Evolutionary conservation across 352 stramenopile genomes (phyloP).

Genomic region (Pythium myriotylum): DNA sequence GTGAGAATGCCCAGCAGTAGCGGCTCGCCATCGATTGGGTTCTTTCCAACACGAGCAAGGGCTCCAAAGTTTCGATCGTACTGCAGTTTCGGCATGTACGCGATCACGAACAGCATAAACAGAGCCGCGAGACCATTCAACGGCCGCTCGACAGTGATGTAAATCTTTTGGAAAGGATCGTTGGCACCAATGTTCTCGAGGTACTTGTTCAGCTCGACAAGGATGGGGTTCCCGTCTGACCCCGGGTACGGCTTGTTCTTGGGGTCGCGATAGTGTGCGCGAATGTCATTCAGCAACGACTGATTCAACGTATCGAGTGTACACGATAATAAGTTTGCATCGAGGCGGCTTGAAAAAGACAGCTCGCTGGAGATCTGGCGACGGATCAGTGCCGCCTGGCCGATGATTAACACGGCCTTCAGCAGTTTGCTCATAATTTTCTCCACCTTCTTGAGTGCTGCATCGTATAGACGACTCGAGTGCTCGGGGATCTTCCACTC

Average conservation of each 20-base stretch:
- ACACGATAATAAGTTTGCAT: slow-evolving; percentile 91
- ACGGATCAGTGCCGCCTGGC: slow-evolving; percentile 93
- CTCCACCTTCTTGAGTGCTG: slow-evolving; percentile 92
- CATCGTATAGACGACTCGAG: slow-evolving; percentile 84
- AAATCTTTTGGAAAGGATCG: slow-evolving; percentile 94
- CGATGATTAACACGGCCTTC: slow-evolving; percentile 92
- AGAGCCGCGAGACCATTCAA: slow-evolving; percentile 90
- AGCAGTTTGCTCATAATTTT: slow-evolving; percentile 94
- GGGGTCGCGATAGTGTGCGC: slow-evolving; percentile 81
- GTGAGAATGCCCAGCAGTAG: slow-evolving; percentile 91
- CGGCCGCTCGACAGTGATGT: slow-evolving; percentile 91
- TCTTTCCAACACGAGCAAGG: slow-evolving; percentile 87
- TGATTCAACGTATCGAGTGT: slow-evolving; percentile 91
- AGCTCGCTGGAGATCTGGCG: slow-evolving; percentile 92
- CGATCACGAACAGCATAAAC: slow-evolving; percentile 92
- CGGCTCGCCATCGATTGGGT: slow-evolving; percentile 92
- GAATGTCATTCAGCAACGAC: slow-evolving; percentile 88
- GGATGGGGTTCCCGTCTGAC: slow-evolving; percentile 76
- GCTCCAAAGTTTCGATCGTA: slow-evolving; percentile 92
- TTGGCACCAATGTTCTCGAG: slow-evolving; percentile 91
- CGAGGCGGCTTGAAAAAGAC: slow-evolving; percentile 87
- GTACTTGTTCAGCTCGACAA: slow-evolving; percentile 92
- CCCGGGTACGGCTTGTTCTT: slow-evolving; percentile 83
- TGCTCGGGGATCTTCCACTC: slow-evolving; percentile 91
- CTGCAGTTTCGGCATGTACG: slow-evolving; percentile 93